Percentiles rank a stretch among this genome's conserved stretches.
Evolutionary conservation across 2,329 filamentous ascomycete species (phyloP).

Genomic region (Epichloe sibirici): DNA sequence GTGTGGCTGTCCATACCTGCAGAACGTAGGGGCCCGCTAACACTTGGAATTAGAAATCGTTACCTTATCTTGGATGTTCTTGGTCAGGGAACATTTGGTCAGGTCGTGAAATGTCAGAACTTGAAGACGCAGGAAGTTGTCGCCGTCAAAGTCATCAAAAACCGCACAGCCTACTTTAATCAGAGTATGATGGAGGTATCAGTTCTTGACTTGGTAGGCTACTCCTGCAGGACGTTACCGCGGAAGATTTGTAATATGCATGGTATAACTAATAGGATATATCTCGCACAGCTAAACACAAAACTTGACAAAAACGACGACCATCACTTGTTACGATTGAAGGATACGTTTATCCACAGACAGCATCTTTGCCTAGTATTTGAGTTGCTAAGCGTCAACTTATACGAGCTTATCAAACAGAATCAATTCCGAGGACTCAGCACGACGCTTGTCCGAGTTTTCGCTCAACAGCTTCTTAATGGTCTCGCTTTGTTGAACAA

Average conservation of each 20-base stretch:
- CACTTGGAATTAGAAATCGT: conserved; percentile 51
- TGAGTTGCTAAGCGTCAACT: conserved; percentile 88
- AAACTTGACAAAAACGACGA: conserved; percentile 99
- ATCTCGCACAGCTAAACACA: conserved; percentile 62
- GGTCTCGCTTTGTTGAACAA: conserved; percentile 89
- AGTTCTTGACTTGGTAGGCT: conserved; percentile 74
- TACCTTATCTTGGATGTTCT: conserved; percentile 96
- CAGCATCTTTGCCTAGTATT: conserved; percentile 96
- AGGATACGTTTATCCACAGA: conserved; percentile 95
- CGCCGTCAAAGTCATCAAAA: conserved; percentile 98
- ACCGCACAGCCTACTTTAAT: conserved; percentile 97
- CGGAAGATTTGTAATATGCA: background rate
- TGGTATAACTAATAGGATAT: conserved; percentile 13
- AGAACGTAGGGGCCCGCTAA: background rate
- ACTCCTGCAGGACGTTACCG: background rate
- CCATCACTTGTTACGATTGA: conserved; percentile 84
- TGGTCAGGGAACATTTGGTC: conserved; percentile 93
- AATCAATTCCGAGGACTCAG: conserved; percentile 97
- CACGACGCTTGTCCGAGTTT: conserved; percentile 92
- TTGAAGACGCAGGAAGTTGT: conserved; percentile 97
- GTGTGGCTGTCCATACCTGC: background rate
- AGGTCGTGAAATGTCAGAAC: conserved; percentile 98
- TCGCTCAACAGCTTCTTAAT: conserved; percentile 91
- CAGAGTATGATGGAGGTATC: conserved; percentile 99
- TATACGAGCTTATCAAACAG: conserved; percentile 98